Percentiles rank a stretch among this genome's conserved stretches.
These are phyloP conservation scores for Magnusiomyces ingens DNA, from an alignment of 1,139 yeast species.

Conservation along the genomic window DNA sequence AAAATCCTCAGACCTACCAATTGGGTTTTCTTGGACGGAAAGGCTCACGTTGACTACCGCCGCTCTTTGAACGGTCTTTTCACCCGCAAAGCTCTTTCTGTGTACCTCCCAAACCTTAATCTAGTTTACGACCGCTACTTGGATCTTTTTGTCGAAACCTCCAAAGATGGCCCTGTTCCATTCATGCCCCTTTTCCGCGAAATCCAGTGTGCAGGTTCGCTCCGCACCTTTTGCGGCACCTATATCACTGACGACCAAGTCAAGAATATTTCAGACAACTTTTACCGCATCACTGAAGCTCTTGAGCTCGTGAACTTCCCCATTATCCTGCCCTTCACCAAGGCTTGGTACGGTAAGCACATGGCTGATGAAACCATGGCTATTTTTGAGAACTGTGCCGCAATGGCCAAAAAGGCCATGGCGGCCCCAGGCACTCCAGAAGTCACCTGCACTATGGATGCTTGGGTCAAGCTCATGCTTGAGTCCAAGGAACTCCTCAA, in stretches of 20 bases:
- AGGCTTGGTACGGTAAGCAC: slow-evolving; percentile 94
- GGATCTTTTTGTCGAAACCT: slow-evolving; percentile 51
- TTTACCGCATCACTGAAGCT: slow-evolving; percentile 87
- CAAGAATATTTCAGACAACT: slow-evolving; percentile 80
- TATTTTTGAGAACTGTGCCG: slow-evolving; percentile 83
- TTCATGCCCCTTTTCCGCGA: slow-evolving; percentile 94
- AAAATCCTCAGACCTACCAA: slow-evolving; percentile 89
- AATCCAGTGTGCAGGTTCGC: slow-evolving; percentile 86
- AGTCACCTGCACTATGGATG: slow-evolving; percentile 88
- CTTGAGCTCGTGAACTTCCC: slow-evolving; percentile 96
- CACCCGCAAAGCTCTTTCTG: slow-evolving; percentile 73
- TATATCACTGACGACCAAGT: slow-evolving; percentile 89
- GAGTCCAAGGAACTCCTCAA: slow-evolving; percentile 54
- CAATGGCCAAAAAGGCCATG: slow-evolving; percentile 71
- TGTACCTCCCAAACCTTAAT: slow-evolving; percentile 80
- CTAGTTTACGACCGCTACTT: slow-evolving; percentile 74
- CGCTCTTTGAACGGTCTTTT: slow-evolving; percentile 84
- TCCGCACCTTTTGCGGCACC: slow-evolving; percentile 92
- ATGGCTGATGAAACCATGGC: slow-evolving; percentile 93
- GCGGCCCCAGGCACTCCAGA: slow-evolving; percentile 54
- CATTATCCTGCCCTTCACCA: slow-evolving; percentile 87
- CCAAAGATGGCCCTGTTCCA: slow-evolving; percentile 53
- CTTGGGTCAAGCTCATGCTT: slow-evolving; percentile 84
- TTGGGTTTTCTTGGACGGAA: slow-evolving; percentile 97
- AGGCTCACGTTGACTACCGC: slow-evolving; percentile 89